These are phyloP conservation scores for Narthecium ossifragum DNA, from an alignment of 106 monocot genomes.

Conservation along the genomic window DNA sequence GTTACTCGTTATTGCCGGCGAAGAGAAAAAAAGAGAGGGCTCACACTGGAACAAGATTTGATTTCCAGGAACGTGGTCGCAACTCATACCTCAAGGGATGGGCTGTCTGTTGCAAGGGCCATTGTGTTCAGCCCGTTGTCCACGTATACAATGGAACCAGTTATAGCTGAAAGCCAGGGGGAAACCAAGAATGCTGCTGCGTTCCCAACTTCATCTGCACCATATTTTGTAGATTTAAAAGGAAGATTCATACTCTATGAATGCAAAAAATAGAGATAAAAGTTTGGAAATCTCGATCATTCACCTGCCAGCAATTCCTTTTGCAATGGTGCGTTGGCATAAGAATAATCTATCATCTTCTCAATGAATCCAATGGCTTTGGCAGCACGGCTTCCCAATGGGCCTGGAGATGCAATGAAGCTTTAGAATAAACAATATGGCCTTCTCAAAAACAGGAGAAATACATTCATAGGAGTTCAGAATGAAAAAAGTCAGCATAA, in stretches of 20 bases:
- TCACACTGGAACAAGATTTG: background rate
- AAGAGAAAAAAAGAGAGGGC: background rate
- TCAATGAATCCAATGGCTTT: slow-evolving; percentile 51
- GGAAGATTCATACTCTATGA: background rate
- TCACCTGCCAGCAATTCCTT: slow-evolving; percentile 46
- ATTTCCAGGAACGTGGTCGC: background rate
- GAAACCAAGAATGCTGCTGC: slow-evolving; percentile 65
- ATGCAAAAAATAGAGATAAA: background rate
- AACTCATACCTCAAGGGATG: slow-evolving; percentile 18
- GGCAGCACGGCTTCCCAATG: slow-evolving; percentile 47
- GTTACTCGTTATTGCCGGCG: background rate
- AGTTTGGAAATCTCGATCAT: background rate
- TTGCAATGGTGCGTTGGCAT: slow-evolving; percentile 35
- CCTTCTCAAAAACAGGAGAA: background rate
- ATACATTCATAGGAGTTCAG: background rate
- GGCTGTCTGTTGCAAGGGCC: slow-evolving; percentile 58
- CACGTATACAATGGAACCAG: slow-evolving; percentile 60
- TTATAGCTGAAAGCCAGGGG: slow-evolving; percentile 58
- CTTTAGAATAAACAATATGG: background rate
- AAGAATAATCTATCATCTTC: slow-evolving; percentile 49
- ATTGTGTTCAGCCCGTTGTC: slow-evolving; percentile 65
- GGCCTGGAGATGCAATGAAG: slow-evolving; percentile 14
- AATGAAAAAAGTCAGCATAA: background rate
- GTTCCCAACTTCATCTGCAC: slow-evolving; percentile 60
- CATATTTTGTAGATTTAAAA: background rate